Evolutionary conservation across 192 early-diverging fungal genomes (phyloP), one percentile per base, ranked within the genome.

Genomic region (Coemansia sp.): DNA sequence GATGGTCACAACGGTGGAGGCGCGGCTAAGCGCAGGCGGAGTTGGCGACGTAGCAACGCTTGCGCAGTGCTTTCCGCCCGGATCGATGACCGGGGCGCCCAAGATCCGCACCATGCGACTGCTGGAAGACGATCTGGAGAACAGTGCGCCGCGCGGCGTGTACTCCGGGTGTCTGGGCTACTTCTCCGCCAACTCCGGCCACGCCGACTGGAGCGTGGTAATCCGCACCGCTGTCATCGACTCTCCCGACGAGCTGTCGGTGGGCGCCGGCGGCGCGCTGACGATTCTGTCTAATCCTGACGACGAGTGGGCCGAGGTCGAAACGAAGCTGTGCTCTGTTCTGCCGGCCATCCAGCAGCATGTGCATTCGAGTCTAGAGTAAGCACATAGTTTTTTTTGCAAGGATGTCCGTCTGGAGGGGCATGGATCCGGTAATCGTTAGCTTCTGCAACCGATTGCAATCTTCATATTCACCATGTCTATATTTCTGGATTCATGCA

Each of bases 51-150:
- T 95, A 0, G 87, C 89, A 37, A 92, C 90, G 2, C 69, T 97
- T 15, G 84, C 81, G 43, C 84, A 85, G 11, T 91, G 91, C 50
- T 98, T 98, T 61, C 96, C 96, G 21, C 96, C 96, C 0, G 95
- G 95, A 0, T 96, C 94, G 0, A 98, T 99, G 95, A 99, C 97
- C 0, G 97, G 97, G 8, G 97, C 97, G 0, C 97, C 97, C 5
- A 99, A 99, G 72, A 73, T 88, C 9, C 86, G 97, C 45, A 93
- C 94, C 0, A 84, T 94, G 42, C 87, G 91, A 54, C 71, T 98
- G 5, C 74, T 99, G 32, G 38, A 40, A 16, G 89, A 92, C 43
- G 65, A 74, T 11, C 85, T 97, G 57, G 95, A 98, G 61, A 59
- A 19, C 8, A 23, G 38, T 1, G 48, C 21, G 2, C 86, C 81